Percentiles rank a stretch among this genome's conserved stretches.
phyloP scores from a whole-genome alignment of 768 basidiomycete species.

The Amanita inopinata region DNA sequence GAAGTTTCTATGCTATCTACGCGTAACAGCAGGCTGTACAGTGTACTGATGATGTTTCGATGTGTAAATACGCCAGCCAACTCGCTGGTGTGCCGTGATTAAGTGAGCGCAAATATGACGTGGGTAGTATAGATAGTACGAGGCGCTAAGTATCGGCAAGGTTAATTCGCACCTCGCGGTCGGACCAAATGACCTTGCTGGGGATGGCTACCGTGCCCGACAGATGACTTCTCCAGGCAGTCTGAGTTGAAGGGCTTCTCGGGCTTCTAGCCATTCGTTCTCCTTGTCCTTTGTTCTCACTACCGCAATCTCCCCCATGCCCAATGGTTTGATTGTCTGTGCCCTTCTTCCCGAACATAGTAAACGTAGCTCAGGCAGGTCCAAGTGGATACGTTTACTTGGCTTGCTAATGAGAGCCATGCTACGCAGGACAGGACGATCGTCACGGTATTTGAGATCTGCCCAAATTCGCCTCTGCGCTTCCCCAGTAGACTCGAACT shows the following conservation, averaged over 20 bases:
- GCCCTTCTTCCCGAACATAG: constrained; percentile 79
- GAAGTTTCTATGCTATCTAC: no score
- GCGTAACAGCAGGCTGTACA: no score
- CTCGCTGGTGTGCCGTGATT: no score
- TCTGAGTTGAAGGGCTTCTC: constrained; percentile 78
- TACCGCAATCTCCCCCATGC: constrained; percentile 89
- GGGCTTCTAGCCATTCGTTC: constrained; percentile 83
- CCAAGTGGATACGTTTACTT: constrained; percentile 72
- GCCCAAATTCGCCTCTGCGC: constrained; percentile 85
- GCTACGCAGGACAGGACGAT: constrained; percentile 68
- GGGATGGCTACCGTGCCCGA: constrained; percentile 58
- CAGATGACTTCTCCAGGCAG: constrained; percentile 83
- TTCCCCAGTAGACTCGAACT: constrained; percentile 49
- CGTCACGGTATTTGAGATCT: constrained; percentile 87
- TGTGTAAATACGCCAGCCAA: no score
- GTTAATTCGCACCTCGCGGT: no score
- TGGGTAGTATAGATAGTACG: no score
- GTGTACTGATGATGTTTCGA: no score
- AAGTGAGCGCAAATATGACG: no score
- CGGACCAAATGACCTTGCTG: no score
- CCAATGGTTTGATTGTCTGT: constrained; percentile 72
- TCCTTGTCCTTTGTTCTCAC: constrained; percentile 64
- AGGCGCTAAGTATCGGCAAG: no score
- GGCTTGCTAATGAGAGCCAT: constrained; percentile 84
- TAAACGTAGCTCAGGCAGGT: constrained; percentile 57